Percentiles rank a stretch among this genome's conserved stretches.
Conservation (phyloP, 805 yeast genomes). For the Teunomyces kruisii region DNA sequence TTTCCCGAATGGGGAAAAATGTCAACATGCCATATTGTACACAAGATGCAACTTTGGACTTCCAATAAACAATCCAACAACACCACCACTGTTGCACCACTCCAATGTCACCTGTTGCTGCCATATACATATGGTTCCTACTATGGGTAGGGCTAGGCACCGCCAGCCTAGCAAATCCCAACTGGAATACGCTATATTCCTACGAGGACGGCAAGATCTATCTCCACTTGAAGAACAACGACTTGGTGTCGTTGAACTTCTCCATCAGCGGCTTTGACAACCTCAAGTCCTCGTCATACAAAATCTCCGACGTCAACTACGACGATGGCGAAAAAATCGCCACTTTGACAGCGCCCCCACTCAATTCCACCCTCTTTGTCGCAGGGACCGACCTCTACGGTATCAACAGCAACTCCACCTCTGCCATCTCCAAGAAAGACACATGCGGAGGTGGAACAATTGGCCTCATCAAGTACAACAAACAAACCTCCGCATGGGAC, state of each 20-base stretch:
- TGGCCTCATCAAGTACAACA: slow-evolving; percentile 20
- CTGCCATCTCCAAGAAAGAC: slow-evolving; percentile 8
- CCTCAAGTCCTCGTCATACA: slow-evolving; percentile 5
- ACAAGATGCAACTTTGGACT: background rate
- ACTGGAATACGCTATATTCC: slow-evolving; percentile 38
- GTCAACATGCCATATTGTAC: background rate
- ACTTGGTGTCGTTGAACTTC: slow-evolving; percentile 35
- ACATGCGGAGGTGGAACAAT: slow-evolving; percentile 29
- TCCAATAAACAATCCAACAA: background rate
- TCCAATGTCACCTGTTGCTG: background rate
- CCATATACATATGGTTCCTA: background rate
- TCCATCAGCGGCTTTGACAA: slow-evolving; percentile 30
- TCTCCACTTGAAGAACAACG: slow-evolving; percentile 36
- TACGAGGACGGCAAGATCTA: slow-evolving; percentile 33
- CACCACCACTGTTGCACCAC: background rate
- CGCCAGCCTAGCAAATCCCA: background rate
- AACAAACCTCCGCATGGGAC: slow-evolving; percentile 19
- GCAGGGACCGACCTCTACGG: slow-evolving; percentile 31
- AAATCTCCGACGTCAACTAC: slow-evolving; percentile 10
- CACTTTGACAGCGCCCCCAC: slow-evolving; percentile 31
- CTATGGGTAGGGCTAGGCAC: background rate
- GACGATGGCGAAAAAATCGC: slow-evolving; percentile 22
- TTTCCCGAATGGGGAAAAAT: slow-evolving; percentile 10
- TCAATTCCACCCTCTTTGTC: slow-evolving; percentile 30
- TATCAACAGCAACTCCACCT: slow-evolving; percentile 13